Base-by-base conservation (phyloP, 2,329 filamentous ascomycete species). In the Ilyonectria destructans region DNA sequence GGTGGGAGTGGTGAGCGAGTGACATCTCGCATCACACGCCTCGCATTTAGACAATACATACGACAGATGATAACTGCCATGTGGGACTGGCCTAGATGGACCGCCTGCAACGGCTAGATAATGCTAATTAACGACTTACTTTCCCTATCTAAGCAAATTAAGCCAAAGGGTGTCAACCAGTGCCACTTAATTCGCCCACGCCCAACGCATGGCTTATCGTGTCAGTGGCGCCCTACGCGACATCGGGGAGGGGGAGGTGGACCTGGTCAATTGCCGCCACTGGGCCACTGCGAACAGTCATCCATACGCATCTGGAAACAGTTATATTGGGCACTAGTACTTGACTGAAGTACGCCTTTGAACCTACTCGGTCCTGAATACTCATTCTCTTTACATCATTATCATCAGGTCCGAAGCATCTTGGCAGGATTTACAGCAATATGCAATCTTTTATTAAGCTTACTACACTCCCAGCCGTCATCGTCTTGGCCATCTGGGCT, bases 1-100 rank as follows among this genome's bases (percentile, higher is more conserved):
- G 83, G 63, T 89, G 89, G 81, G 78, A 80, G 51, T 74, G 73
- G 63, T 69, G 58, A 72, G 48, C 13, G 21, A 49, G 23, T 31
- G 15, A 21, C 23, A 67, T 57, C 61, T 56, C 26, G 35, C 64
- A 52, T 45, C 21, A 10, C 46, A 15, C 40, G 55, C 46, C 62
- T 60, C 54, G 40, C 56, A 58, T 23, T n/a, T 21, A 40, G 59
- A 29, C 46, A 70, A 71, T 21, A 46, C 45, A 64, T 56, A 60
- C 58, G 62, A 62, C 58, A 59, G 62, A 76, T 68, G 74, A 75
- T 72, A 68, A 66, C 74, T 70, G 68, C 62, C 52, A 62, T 45
- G 56, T 69, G 63, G 66, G 68, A 71, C 33, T 58, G 63, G 46
- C 59, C 62, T 69, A 69, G 64, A 73, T 56, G 64, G 64, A 70